A percentile compares a stretch with the other conserved stretches of the same genome.
Conservation (phyloP, 1,284 basidiomycete genomes). For the Ustilago cynodontis region DNA sequence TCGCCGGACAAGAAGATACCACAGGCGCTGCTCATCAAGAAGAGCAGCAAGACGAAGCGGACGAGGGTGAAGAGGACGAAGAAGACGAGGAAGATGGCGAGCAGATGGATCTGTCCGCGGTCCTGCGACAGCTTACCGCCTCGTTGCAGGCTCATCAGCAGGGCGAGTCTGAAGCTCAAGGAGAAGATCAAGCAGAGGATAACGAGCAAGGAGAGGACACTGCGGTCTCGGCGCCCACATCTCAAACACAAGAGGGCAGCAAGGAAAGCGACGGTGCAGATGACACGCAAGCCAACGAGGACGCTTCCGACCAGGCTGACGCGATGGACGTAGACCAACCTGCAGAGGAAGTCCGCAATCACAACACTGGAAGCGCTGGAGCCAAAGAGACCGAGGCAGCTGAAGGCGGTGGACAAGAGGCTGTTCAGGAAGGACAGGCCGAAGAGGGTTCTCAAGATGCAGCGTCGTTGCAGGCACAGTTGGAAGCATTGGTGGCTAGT, state of each 20-base stretch:
- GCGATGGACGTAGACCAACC: slow-evolving; percentile 29
- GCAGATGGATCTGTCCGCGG: slow-evolving; percentile 52
- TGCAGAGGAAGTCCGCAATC: slow-evolving; percentile 6
- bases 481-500: slow-evolving; percentile 59
- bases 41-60: slow-evolving; percentile 14
- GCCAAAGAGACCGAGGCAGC: not conserved
- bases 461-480: slow-evolving; percentile 51
- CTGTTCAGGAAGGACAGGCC: not conserved
- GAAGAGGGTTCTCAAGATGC: slow-evolving; percentile 17
- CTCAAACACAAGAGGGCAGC: not conserved
- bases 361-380: not conserved
- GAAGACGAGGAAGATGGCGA: slow-evolving; percentile 28
- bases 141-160: slow-evolving; percentile 51
- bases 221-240: not conserved
- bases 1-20: not conserved
- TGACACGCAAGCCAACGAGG: not conserved
- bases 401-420: not conserved
- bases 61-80: slow-evolving; percentile 15
- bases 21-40: not conserved
- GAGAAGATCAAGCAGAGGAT: not conserved
- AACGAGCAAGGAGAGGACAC: slow-evolving; percentile 4
- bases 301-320: not conserved
- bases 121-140: slow-evolving; percentile 57
- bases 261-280: slow-evolving; percentile 3
- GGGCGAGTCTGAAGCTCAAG: slow-evolving; percentile 11